phyloP scores from a whole-genome alignment of 2,329 filamentous ascomycete genomes.

The Davidsoniella australis region DNA sequence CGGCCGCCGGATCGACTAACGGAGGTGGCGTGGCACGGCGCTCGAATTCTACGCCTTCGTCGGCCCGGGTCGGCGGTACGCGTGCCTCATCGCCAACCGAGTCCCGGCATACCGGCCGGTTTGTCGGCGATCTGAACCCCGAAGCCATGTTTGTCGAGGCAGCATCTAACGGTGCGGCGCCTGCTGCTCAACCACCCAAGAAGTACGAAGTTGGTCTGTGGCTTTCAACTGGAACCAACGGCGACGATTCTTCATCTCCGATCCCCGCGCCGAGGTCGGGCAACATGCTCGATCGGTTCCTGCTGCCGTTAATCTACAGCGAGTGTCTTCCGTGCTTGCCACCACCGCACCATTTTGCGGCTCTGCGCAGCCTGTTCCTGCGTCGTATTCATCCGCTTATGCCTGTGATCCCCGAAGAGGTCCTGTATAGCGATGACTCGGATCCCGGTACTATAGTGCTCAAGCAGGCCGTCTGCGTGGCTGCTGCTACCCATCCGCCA shows the following conservation, averaged over 20 bases:
- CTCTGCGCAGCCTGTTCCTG: slow-evolving; percentile 29
- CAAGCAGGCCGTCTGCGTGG: slow-evolving; percentile 37
- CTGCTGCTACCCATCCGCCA: slow-evolving; percentile 33
- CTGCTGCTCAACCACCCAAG: slow-evolving; percentile 19
- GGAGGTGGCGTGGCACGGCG: no score
- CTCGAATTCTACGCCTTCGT: background rate
- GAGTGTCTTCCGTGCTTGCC: slow-evolving; percentile 32
- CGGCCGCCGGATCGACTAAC: background rate
- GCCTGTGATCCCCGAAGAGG: slow-evolving; percentile 28
- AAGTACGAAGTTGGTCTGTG: slow-evolving; percentile 40
- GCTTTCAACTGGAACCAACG: slow-evolving; percentile 21
- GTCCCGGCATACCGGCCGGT: slow-evolving; percentile 23
- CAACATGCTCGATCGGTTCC: slow-evolving; percentile 23
- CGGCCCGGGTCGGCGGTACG: background rate
- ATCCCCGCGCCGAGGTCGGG: slow-evolving; percentile 1
- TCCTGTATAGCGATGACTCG: slow-evolving; percentile 18
- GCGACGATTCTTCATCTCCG: slow-evolving; percentile 7
- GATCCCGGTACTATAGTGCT: slow-evolving; percentile 27
- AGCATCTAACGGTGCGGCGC: slow-evolving; percentile 23
- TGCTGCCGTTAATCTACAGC: slow-evolving; percentile 27
- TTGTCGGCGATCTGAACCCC: slow-evolving; percentile 42
- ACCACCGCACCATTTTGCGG: slow-evolving; percentile 27
- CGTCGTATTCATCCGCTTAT: slow-evolving; percentile 38
- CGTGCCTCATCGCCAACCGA: slow-evolving; percentile 1
- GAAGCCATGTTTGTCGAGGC: slow-evolving; percentile 43